A percentile compares a stretch with the other conserved stretches of the same genome.
These are phyloP conservation scores for Prosopis cineraria DNA, from an alignment of 306 rosid species.

Conservation along the genomic window DNA sequence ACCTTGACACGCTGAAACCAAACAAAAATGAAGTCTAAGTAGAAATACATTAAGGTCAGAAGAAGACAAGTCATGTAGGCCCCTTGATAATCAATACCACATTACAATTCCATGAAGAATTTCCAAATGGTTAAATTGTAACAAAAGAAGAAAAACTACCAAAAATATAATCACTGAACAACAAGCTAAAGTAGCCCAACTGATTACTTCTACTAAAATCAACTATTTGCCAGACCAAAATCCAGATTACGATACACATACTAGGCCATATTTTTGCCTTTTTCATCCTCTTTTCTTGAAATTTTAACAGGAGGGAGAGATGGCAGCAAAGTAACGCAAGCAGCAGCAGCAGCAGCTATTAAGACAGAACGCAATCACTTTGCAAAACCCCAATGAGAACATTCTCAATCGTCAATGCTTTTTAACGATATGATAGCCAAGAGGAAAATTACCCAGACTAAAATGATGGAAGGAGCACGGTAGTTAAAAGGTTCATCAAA, in stretches of 20 bases:
- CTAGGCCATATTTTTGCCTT: not conserved
- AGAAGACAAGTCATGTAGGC: not conserved
- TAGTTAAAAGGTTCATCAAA: not conserved
- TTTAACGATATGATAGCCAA: not conserved
- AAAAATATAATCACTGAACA: slow-evolving; percentile 20
- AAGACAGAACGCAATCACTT: slow-evolving; percentile 3
- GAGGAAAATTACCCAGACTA: slow-evolving; percentile 7
- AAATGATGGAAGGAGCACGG: not conserved
- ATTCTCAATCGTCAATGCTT: not conserved
- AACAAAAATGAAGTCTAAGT: slow-evolving; percentile 22
- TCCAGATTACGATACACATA: slow-evolving; percentile 22
- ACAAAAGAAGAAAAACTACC: not conserved
- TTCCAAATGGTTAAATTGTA: slow-evolving; percentile 24
- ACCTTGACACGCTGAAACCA: slow-evolving; percentile 90
- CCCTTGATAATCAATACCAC: slow-evolving; percentile 16
- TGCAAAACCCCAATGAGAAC: not conserved
- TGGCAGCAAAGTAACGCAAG: slow-evolving; percentile 15
- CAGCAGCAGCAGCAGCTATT: not conserved
- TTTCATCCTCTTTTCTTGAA: slow-evolving; percentile 7
- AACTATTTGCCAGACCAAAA: slow-evolving; percentile 8
- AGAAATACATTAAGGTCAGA: not conserved
- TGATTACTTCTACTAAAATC: not conserved
- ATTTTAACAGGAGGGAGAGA: slow-evolving; percentile 10
- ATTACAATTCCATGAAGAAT: not conserved
- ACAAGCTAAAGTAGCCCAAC: slow-evolving; percentile 24